Evolutionary conservation across 2,329 filamentous ascomycete species (phyloP).

Genomic region (Ophiostoma sp.): DNA sequence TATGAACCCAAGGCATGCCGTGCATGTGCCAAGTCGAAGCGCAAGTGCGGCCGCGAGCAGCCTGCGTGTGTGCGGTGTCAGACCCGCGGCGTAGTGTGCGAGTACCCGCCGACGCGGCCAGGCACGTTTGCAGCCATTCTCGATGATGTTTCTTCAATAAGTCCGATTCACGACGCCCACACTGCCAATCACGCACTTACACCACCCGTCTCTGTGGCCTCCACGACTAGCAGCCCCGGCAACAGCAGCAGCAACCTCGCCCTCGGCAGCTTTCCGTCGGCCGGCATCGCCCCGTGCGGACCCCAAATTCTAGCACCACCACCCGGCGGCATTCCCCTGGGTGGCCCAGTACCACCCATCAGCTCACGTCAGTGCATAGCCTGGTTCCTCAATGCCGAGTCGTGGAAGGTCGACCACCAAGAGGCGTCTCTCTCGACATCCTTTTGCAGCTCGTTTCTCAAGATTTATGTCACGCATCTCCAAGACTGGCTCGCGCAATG

Average conservation of each 20-base stretch:
- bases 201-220: neutral
- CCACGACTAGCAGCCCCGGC: neutral
- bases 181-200: neutral
- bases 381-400: constrained; percentile 31
- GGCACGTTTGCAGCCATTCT: constrained; percentile 9
- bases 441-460: constrained; percentile 19
- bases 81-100: constrained; percentile 29
- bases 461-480: constrained; percentile 25
- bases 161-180: neutral
- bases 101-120: constrained; percentile 31
- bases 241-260: neutral
- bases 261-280: neutral
- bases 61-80: constrained; percentile 34
- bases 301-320: neutral
- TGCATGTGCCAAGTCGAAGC: constrained; percentile 32
- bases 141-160: neutral
- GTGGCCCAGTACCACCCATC: neutral
- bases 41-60: constrained; percentile 31
- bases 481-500: constrained; percentile 35
- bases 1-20: constrained; percentile 30
- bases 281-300: neutral
- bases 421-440: neutral
- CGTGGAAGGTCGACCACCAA: constrained; percentile 30
- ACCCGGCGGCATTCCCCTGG: neutral
- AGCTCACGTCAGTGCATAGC: neutral